A percentile compares a stretch with the other conserved stretches of the same genome.
Evolutionary conservation across 768 basidiomycete genomes (phyloP).

Genomic region (Pleurotus giganteus): DNA sequence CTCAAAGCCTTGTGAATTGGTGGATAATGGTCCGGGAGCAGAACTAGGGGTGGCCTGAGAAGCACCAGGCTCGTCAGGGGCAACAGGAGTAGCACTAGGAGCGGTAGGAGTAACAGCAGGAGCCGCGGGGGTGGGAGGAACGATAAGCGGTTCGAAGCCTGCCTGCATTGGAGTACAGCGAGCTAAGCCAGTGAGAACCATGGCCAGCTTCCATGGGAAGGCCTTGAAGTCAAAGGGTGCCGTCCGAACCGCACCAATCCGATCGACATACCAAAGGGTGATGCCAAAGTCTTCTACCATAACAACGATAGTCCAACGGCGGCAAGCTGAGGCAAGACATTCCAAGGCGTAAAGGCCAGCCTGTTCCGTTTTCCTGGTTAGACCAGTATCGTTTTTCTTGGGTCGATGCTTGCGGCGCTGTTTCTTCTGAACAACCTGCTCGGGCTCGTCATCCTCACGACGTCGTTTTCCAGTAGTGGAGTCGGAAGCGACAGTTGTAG

Average conservation of each 20-base stretch:
- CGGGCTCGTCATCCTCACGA: no score
- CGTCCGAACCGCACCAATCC: neutral
- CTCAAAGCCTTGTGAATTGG: neutral
- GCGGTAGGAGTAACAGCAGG: no score
- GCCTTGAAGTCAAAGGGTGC: neutral
- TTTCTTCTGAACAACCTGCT: no score
- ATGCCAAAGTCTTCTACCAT: neutral
- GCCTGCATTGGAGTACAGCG: conserved; percentile 4
- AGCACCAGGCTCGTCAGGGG: neutral
- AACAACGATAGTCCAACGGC: conserved; percentile 1
- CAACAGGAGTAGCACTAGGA: neutral
- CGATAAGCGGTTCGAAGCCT: conserved; percentile 2
- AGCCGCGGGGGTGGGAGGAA: no score
- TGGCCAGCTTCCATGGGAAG: neutral
- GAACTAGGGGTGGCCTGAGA: no score
- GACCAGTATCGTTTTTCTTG: no score
- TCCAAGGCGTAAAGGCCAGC: neutral
- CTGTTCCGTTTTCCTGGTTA: neutral
- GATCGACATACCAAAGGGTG: conserved; percentile 4
- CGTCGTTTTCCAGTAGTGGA: no score
- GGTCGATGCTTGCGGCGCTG: no score
- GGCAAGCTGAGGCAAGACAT: neutral
- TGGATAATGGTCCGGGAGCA: no score
- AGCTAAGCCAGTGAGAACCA: neutral
- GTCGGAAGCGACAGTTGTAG: no score